These are phyloP conservation scores for Pyrenophora tritici-repentis DNA, from an alignment of 2,329 filamentous ascomycete species.

Conservation along the genomic window DNA sequence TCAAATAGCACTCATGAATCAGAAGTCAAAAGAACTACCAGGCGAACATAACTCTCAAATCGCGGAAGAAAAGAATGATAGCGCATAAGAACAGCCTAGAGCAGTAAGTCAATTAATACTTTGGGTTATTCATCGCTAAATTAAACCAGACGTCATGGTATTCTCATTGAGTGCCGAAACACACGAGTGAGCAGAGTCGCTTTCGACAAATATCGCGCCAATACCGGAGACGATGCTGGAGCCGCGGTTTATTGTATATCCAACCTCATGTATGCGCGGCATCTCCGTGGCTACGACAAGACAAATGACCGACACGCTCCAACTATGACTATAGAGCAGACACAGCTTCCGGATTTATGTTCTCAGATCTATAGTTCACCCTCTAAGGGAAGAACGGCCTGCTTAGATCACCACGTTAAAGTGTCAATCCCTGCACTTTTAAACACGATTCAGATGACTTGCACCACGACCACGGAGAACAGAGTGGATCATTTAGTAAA, in stretches of 20 bases:
- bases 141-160: slow-evolving; percentile 5
- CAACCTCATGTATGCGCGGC: slow-evolving; percentile 24
- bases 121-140: too few species aligned
- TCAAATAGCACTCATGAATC: neutral
- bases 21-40: neutral
- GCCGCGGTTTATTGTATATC: slow-evolving; percentile 26
- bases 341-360: slow-evolving; percentile 21
- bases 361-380: slow-evolving; percentile 18
- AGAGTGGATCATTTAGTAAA: slow-evolving; percentile 24
- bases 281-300: slow-evolving; percentile 13
- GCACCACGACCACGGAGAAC: slow-evolving; percentile 17
- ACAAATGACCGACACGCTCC: neutral
- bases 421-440: slow-evolving; percentile 10
- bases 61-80: too few species aligned
- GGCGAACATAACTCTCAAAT: too few species aligned
- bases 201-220: slow-evolving; percentile 14
- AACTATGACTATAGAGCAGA: slow-evolving; percentile 16
- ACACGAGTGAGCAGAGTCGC: slow-evolving; percentile 11
- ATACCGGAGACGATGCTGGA: slow-evolving; percentile 11
- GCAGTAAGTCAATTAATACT: too few species aligned
- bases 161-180: slow-evolving; percentile 14
- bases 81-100: too few species aligned
- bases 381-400: slow-evolving; percentile 13
- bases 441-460: slow-evolving; percentile 25
- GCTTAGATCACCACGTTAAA: slow-evolving; percentile 8